Percentiles rank a stretch among this genome's conserved stretches.
These are phyloP conservation scores for Echeveria elegans DNA, from an alignment of 164 flowering plant species.

Conservation along the genomic window DNA sequence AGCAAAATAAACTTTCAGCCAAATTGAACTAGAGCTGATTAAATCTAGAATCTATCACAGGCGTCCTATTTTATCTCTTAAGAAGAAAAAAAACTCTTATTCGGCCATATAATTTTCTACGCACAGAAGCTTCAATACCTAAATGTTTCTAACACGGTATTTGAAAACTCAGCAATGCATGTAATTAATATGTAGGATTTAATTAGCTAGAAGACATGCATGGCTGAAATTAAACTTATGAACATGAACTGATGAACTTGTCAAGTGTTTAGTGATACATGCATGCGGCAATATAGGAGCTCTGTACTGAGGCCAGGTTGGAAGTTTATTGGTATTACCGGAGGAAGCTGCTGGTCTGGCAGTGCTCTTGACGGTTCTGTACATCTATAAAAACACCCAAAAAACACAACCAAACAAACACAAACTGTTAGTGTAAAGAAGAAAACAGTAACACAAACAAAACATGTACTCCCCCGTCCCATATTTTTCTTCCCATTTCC, in stretches of 20 bases:
- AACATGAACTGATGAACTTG: neutral
- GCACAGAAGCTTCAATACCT: neutral
- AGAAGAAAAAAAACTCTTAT: neutral
- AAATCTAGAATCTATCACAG: too few relatives aligned
- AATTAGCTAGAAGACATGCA: too few relatives aligned
- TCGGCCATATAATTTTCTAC: neutral
- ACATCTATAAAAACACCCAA: constrained; percentile 45
- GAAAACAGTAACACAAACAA: neutral
- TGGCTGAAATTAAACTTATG: neutral
- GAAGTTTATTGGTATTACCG: too few relatives aligned
- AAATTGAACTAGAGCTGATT: too few relatives aligned
- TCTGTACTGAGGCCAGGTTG: neutral
- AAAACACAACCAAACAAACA: constrained; percentile 9
- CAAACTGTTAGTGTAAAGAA: neutral
- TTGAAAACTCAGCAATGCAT: neutral
- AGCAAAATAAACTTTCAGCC: too few relatives aligned
- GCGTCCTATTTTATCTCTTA: too few relatives aligned
- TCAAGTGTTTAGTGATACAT: neutral
- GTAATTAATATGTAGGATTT: neutral
- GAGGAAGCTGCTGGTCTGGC: constrained; percentile 74
- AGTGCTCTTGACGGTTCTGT: constrained; percentile 75
- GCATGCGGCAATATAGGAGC: constrained; percentile 11
- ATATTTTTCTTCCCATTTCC: too few relatives aligned
- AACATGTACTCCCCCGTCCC: too few relatives aligned
- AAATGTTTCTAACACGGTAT: neutral